Percentiles rank a stretch among this genome's conserved stretches.
Evolutionary conservation across 73 alveolate genomes (phyloP).

Genomic region (Tetrahymena elliotti): DNA sequence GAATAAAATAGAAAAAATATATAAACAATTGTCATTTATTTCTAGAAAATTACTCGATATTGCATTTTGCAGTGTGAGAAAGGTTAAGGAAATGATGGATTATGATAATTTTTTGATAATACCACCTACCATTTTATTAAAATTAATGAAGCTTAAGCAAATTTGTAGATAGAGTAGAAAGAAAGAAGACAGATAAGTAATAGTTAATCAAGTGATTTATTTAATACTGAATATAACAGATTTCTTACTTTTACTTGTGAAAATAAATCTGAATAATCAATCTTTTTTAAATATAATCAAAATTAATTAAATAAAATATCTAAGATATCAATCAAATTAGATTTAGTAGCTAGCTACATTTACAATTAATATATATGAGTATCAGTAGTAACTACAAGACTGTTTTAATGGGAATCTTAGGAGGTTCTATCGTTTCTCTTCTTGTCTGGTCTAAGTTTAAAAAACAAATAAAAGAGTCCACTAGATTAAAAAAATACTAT

Average conservation of each 20-base stretch:
- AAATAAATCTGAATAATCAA: background rate
- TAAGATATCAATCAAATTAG: background rate
- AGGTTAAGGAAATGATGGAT: background rate
- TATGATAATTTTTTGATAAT: no score
- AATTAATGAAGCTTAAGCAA: background rate
- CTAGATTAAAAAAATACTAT: background rate
- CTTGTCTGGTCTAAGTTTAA: background rate
- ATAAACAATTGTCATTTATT: no score
- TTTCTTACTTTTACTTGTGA: no score
- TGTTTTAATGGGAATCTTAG: background rate
- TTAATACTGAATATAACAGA: background rate
- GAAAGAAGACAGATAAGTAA: background rate
- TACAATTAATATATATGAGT: background rate
- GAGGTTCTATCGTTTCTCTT: background rate
- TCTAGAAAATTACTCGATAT: background rate
- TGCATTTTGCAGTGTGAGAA: background rate
- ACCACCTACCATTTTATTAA: background rate
- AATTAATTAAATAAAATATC: background rate
- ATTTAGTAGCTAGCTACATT: background rate
- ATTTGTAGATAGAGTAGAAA: background rate
- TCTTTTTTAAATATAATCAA: background rate
- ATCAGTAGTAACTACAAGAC: background rate
- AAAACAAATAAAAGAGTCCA: background rate
- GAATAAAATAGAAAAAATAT: background rate
- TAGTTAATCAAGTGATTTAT: background rate